phyloP scores from a whole-genome alignment of 495 filamentous ascomycete species.

The Penicillium fimorum region DNA sequence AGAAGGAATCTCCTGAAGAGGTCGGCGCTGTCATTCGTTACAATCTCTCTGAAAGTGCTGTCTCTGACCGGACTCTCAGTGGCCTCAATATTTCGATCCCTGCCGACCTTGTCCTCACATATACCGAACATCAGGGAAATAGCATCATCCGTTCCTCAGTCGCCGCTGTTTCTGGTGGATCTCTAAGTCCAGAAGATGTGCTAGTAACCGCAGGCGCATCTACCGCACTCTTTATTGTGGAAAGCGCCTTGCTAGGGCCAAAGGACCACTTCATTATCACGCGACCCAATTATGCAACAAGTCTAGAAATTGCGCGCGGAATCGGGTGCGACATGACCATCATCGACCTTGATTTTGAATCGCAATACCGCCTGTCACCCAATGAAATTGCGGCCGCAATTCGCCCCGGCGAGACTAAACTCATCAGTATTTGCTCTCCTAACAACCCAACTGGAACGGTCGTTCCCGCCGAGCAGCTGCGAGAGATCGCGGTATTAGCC shows the following conservation, averaged over 20 bases:
- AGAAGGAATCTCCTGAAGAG: neutral
- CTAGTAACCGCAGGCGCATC: neutral
- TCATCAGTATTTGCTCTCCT: neutral
- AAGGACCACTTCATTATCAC: neutral
- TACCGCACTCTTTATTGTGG: neutral
- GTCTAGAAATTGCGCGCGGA: neutral
- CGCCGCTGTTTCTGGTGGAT: neutral
- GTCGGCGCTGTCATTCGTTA: neutral
- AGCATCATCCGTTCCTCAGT: neutral
- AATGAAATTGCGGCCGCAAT: neutral
- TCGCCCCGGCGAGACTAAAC: neutral
- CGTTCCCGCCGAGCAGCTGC: neutral
- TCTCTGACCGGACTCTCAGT: neutral
- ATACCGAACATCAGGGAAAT: neutral
- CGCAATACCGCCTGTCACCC: neutral
- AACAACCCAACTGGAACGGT: neutral
- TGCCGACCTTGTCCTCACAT: neutral
- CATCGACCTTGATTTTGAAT: conserved; percentile 27
- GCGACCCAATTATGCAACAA: neutral
- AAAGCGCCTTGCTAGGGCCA: neutral
- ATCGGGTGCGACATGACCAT: conserved; percentile 19
- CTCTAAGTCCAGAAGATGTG: neutral
- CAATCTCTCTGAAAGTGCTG: neutral
- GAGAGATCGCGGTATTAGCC: neutral
- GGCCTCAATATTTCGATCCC: neutral